Evolutionary conservation across 345 rosid species (phyloP).

Genomic region (Eucalyptus tenuipes): DNA sequence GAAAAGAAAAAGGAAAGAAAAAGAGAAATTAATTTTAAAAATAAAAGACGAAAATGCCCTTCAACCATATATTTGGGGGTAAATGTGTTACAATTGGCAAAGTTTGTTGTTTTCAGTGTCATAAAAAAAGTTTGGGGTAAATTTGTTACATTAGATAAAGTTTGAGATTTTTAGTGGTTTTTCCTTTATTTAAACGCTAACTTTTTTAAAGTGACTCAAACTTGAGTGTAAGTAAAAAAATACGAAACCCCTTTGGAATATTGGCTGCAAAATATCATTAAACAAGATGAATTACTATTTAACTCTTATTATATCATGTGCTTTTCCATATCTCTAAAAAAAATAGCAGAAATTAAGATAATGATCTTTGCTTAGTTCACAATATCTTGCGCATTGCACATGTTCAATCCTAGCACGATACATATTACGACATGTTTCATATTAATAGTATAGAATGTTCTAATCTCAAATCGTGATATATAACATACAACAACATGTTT

Average conservation of each 20-base stretch:
- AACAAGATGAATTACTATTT: background rate
- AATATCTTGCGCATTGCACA: background rate
- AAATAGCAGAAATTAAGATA: background rate
- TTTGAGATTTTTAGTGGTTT: too few relatives aligned
- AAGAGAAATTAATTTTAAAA: accelerated
- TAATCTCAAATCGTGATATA: background rate
- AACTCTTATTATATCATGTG: background rate
- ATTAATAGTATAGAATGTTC: background rate
- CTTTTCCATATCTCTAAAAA: background rate
- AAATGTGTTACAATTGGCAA: too few relatives aligned
- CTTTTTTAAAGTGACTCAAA: background rate
- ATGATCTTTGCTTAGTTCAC: background rate
- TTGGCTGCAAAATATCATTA: background rate
- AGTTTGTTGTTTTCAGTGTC: too few relatives aligned
- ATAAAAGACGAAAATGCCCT: too few relatives aligned
- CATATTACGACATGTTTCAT: background rate
- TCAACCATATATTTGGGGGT: too few relatives aligned
- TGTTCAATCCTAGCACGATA: background rate
- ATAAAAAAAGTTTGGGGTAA: too few relatives aligned
- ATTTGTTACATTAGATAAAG: too few relatives aligned
- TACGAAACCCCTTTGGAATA: background rate
- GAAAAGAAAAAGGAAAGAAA: too few relatives aligned
- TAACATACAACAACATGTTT: background rate
- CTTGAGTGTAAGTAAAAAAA: background rate
- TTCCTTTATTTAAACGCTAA: background rate